These are phyloP conservation scores for Euphorbia peplus DNA, from an alignment of 345 rosid genomes.

Conservation along the genomic window DNA sequence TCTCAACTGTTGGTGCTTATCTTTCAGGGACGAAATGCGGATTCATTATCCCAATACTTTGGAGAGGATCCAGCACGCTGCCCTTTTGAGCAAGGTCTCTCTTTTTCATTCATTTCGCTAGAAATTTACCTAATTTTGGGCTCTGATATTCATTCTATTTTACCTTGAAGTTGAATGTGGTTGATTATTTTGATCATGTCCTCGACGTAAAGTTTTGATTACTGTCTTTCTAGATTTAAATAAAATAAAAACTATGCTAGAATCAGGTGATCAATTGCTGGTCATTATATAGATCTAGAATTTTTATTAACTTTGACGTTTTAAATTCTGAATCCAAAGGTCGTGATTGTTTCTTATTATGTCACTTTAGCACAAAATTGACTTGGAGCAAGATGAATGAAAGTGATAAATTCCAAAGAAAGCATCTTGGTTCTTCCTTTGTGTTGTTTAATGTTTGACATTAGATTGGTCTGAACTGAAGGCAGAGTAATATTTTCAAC, in stretches of 20 bases:
- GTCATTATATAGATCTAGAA: not conserved
- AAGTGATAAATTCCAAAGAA: not conserved
- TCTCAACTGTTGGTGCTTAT: slow-evolving; percentile 11
- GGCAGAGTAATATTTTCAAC: not conserved
- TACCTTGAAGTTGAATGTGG: no score
- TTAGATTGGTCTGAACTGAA: not conserved
- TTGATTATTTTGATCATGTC: not conserved
- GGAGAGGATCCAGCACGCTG: slow-evolving; percentile 98
- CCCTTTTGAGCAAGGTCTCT: slow-evolving; percentile 95
- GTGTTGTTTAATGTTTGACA: not conserved
- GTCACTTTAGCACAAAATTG: not conserved
- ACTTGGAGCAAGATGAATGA: not conserved
- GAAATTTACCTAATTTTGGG: not conserved
- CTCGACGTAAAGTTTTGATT: not conserved
- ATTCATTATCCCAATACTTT: slow-evolving; percentile 88
- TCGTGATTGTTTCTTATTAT: not conserved
- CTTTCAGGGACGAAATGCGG: slow-evolving; percentile 91
- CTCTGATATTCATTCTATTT: not conserved
- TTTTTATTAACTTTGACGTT: not conserved
- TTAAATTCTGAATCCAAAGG: not conserved
- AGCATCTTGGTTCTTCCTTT: not conserved
- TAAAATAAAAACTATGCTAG: not conserved
- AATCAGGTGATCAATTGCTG: not conserved
- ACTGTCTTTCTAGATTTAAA: not conserved
- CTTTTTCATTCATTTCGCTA: not conserved